phyloP scores from a whole-genome alignment of 306 rosid species.

The Chamaecrista fasciculata region DNA sequence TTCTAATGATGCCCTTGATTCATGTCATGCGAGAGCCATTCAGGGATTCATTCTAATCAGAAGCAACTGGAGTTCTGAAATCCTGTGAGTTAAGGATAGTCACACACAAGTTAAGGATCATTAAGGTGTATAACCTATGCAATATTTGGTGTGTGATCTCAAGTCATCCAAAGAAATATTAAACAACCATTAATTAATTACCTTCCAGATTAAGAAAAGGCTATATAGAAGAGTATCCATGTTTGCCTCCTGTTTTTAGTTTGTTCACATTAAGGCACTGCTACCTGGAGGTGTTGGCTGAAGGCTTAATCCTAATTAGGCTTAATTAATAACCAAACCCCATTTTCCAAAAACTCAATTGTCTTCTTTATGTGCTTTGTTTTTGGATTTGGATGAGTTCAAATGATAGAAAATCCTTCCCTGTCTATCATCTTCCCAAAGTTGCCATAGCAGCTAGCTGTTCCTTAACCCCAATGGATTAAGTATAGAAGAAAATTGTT shows the following conservation, averaged over 20 bases:
- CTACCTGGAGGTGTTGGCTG: not conserved
- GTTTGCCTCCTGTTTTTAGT: conserved; percentile 31
- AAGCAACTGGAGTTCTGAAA: too few relatives aligned
- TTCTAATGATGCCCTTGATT: too few relatives aligned
- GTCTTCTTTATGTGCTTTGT: not conserved
- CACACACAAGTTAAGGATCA: conserved; percentile 33
- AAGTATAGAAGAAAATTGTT: conserved; percentile 6
- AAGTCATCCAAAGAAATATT: conserved; percentile 26
- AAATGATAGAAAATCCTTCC: not conserved
- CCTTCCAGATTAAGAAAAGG: conserved; percentile 37
- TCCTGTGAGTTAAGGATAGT: too few relatives aligned
- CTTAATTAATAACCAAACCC: not conserved
- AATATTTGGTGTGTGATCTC: not conserved
- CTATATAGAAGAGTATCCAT: conserved; percentile 31
- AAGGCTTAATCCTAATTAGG: conserved; percentile 8
- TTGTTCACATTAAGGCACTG: not conserved
- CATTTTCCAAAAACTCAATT: not conserved
- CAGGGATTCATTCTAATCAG: too few relatives aligned
- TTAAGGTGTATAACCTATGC: not conserved
- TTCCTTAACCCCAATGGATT: conserved; percentile 4
- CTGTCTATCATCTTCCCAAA: not conserved
- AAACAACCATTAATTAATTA: not conserved
- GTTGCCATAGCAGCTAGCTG: conserved; percentile 6
- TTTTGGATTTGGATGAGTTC: not conserved
- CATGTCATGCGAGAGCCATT: too few relatives aligned